phyloP scores from a whole-genome alignment of 768 basidiomycete genomes.

The Psilocybe cubensis region DNA sequence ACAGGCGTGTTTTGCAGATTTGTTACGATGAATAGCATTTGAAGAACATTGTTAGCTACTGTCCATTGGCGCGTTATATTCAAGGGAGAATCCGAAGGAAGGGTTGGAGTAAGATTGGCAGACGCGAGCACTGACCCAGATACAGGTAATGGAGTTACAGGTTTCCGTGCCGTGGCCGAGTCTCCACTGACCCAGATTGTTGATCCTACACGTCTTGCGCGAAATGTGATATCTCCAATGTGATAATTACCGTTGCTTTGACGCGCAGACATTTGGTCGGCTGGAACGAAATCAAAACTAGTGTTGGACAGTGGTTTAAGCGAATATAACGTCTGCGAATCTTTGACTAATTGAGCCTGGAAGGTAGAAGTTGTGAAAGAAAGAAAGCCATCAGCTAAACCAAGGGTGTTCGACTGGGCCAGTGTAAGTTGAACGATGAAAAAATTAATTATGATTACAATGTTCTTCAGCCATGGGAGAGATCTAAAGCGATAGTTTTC shows the following conservation, averaged over 20 bases:
- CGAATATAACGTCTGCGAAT: constrained; percentile 61
- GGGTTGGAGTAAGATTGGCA: constrained; percentile 51
- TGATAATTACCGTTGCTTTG: constrained; percentile 54
- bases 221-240: constrained; percentile 58
- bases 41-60: constrained; percentile 39
- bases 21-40: constrained; percentile 53
- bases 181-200: constrained; percentile 51
- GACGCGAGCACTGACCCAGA: constrained; percentile 52
- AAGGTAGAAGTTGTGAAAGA: constrained; percentile 50
- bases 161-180: constrained; percentile 42
- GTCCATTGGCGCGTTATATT: constrained; percentile 59
- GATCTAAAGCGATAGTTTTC: background rate
- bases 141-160: constrained; percentile 38
- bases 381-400: constrained; percentile 49
- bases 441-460: background rate
- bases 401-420: constrained; percentile 39
- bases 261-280: constrained; percentile 52
- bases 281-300: constrained; percentile 55
- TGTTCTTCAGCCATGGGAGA: background rate
- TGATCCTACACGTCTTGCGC: constrained; percentile 48
- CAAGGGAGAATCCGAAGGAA: constrained; percentile 46
- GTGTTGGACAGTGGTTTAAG: constrained; percentile 37
- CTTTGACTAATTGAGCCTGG: constrained; percentile 51
- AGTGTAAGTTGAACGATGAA: constrained; percentile 8
- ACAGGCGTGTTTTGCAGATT: constrained; percentile 50